Conservation (phyloP, 257 asterid genomes). For the Solanum lignicaule region DNA sequence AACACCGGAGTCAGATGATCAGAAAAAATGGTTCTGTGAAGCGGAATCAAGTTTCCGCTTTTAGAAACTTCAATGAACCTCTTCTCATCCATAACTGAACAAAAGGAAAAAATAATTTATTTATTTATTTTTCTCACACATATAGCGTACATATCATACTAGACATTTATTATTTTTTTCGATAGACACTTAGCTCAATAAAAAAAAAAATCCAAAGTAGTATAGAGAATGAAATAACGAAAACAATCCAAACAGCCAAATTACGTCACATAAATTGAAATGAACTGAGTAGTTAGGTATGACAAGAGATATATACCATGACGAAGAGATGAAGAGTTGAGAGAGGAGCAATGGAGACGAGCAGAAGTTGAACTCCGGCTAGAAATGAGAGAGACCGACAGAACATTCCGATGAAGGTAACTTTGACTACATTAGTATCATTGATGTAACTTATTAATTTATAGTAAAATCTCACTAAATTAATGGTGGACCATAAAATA, state of each 20-base stretch:
- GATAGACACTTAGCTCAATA: too few species aligned
- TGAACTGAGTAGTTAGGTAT: neutral
- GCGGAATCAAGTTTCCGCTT: slow-evolving; percentile 59
- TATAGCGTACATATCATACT: neutral
- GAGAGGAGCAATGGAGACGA: neutral
- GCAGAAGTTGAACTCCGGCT: slow-evolving; percentile 6
- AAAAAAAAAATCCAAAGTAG: too few species aligned
- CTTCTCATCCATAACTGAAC: too few species aligned
- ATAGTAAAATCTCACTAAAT: too few species aligned
- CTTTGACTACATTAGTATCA: too few species aligned
- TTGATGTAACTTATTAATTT: too few species aligned
- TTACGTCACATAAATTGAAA: neutral
- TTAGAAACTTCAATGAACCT: slow-evolving; percentile 35
- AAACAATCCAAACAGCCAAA: too few species aligned
- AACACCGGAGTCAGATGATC: slow-evolving; percentile 90
- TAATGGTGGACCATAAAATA: too few species aligned
- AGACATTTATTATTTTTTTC: too few species aligned
- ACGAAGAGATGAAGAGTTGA: slow-evolving; percentile 14
- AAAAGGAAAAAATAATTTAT: neutral
- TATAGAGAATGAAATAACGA: neutral
- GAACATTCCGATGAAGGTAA: slow-evolving; percentile 7
- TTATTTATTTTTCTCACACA: neutral
- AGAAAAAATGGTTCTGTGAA: slow-evolving; percentile 63
- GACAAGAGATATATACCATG: slow-evolving; percentile 10
- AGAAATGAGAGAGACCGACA: neutral